These are phyloP conservation scores for Filosporella fistucella DNA, from an alignment of 495 filamentous ascomycete species.

Conservation along the genomic window DNA sequence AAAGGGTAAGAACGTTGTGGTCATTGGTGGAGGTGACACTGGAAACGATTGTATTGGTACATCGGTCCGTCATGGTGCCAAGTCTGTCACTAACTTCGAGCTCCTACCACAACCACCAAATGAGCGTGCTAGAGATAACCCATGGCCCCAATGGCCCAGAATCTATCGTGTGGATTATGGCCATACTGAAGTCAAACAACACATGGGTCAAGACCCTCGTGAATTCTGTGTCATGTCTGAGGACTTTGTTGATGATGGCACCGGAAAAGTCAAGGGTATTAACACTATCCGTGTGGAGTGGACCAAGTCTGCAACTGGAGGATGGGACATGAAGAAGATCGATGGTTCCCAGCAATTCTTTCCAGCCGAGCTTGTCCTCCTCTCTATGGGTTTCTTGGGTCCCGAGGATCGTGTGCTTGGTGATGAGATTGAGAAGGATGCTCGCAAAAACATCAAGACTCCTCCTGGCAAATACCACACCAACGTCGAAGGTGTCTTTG, in stretches of 20 bases:
- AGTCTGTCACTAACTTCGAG: conserved; percentile 97
- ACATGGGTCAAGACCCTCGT: conserved; percentile 95
- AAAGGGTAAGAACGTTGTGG: conserved; percentile 94
- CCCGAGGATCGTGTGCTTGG: conserved; percentile 89
- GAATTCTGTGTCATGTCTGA: conserved; percentile 99
- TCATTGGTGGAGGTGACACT: conserved; percentile 98
- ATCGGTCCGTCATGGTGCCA: conserved; percentile 94
- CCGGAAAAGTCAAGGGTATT: conserved; percentile 89
- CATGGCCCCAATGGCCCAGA: conserved; percentile 98
- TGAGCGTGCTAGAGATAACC: conserved; percentile 94
- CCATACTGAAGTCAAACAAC: conserved; percentile 93
- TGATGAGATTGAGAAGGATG: conserved; percentile 84
- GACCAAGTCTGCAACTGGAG: conserved; percentile 84
- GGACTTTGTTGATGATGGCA: conserved; percentile 93
- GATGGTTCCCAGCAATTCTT: conserved; percentile 96
- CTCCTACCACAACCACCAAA: conserved; percentile 90
- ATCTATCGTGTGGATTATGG: conserved; percentile 99
- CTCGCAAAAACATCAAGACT: conserved; percentile 97
- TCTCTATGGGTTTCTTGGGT: conserved; percentile 98
- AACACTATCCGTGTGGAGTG: conserved; percentile 97
- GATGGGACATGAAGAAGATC: conserved; percentile 99
- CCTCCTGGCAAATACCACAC: conserved; percentile 84
- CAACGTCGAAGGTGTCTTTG: conserved; percentile 86
- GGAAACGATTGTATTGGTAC: conserved; percentile 99
- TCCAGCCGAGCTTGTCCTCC: conserved; percentile 91